Evolutionary conservation across 768 basidiomycete species (phyloP), one percentile per base, ranked within the genome.

Genomic region (Lenzites betulinus): DNA sequence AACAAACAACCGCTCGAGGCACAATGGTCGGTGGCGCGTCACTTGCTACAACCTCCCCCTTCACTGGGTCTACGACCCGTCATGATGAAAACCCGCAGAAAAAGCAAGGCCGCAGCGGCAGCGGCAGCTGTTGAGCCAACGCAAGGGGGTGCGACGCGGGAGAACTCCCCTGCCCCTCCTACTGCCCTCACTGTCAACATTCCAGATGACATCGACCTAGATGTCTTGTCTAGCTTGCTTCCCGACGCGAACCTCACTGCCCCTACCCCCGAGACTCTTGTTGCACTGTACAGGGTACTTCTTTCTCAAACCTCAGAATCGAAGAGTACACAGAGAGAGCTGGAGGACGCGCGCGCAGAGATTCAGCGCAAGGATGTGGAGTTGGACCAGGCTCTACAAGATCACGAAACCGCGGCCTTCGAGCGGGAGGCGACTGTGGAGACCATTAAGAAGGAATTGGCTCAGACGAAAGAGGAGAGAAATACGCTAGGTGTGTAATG

Each of bases 321-420:
- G 18, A 86, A 90, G 54, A 76, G 73, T 59, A 73, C 80, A 2
- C 80, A 83, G 50, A 77, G 83, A 52, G 87, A 91, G 60, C 73
- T 90, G 35, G 92, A 94, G 71, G 88, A 88, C 62, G 74, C 81
- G 59, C 84, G 79, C 43, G 90, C 90, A 2, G 85, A 86, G 48
- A 70, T 78, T 11, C 83, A 90, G 66, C 83, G 81, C 72, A 89
- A 88, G 71, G 91, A 93, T 55, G 78, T 94, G 2, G 92, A 95
- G 71, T 77, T 93, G 36, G 92, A 94, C 71, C 92, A 93, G 74
- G 86, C 90, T 7, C 71, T 92, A 36, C 89, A 92, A 66, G 92
- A 94, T 70, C 83, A 81, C 53, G 90, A 94, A 69, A 82, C 78
- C 1, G 73, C 79, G 49, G 73, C 82, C 1, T 81, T 80, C 51